Evolutionary conservation across 345 rosid species (phyloP), one percentile per base, ranked within the genome.

Genomic region (Carallia pectinifolia): DNA sequence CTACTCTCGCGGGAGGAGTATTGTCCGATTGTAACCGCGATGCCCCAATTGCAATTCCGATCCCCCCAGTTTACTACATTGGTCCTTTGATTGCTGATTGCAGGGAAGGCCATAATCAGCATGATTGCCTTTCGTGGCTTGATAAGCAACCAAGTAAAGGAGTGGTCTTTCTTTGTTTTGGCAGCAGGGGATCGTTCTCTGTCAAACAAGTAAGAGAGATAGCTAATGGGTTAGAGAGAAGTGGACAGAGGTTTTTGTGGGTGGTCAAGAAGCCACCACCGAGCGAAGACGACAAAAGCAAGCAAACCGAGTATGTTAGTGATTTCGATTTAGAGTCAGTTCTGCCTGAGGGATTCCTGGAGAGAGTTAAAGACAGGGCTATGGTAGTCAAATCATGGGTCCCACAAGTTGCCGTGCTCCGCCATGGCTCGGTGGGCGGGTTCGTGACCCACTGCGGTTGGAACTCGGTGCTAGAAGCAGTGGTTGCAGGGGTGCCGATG

Each of bases 391-490:
- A 73, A 67, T 64, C 74, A 31, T 77, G 77, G 79, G 79, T 76
- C 7, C 81, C 79, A 4, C 84, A 74, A 52, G 55, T 58, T 2
- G 64, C 68, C 0, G 66, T 77, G 47, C 60, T 68, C 18, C 40
- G 52, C 18, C 81, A 81, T 23, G 74, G 68, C 19, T 67, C 79
- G 0, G 75, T 74, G 40, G 75, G 77, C 4, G 77, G 70, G 7
- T 74, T 77, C 8, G 72, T 81, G 64, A 80, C 80, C 2, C 79
- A 65, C 44, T 71, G 81, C 30, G 75, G 84, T 23, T 81, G 81
- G 84, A 71, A 68, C 74, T 77, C 70, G 30, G 81, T 77, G 44
- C 10, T 77, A 9, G 84, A 81, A 75, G 77, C 79, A 15, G 79
- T 81, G 33, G 64, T 69, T 27, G 30, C 67, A 0, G 81, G 81